Evolutionary conservation across 768 basidiomycete species (phyloP).

Genomic region (Amanita jacksonii): DNA sequence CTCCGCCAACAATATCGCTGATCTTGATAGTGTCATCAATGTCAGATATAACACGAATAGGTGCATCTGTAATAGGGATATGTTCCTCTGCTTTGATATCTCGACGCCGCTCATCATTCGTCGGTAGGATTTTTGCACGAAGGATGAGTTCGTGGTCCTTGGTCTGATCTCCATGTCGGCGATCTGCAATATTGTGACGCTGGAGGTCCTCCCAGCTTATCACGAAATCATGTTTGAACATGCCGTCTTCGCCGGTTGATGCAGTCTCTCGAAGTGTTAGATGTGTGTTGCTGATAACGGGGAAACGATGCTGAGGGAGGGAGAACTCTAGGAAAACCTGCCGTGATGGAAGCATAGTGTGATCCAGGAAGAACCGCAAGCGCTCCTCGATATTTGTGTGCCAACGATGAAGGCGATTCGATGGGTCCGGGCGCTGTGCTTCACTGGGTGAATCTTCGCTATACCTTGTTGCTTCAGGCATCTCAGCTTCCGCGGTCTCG

Average conservation of each 20-base stretch:
- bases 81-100: slow-evolving; percentile 8
- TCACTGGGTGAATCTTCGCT: slow-evolving; percentile 6
- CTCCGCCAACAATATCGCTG: slow-evolving; percentile 70
- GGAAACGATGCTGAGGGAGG: slow-evolving; percentile 25
- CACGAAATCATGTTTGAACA: slow-evolving; percentile 54
- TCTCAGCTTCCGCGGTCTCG: slow-evolving; percentile 15
- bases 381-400: slow-evolving; percentile 73
- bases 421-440: slow-evolving; percentile 12
- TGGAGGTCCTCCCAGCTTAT: slow-evolving; percentile 65
- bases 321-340: slow-evolving; percentile 56
- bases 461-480: slow-evolving; percentile 6
- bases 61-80: slow-evolving; percentile 48
- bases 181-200: slow-evolving; percentile 45
- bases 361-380: slow-evolving; percentile 67
- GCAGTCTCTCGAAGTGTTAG: slow-evolving; percentile 36
- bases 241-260: slow-evolving; percentile 65
- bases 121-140: slow-evolving; percentile 40
- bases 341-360: slow-evolving; percentile 55
- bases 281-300: slow-evolving; percentile 14
- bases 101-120: slow-evolving; percentile 6
- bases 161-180: slow-evolving; percentile 43
- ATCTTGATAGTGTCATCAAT: slow-evolving; percentile 90
- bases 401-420: slow-evolving; percentile 36
- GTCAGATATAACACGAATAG: slow-evolving; percentile 80
- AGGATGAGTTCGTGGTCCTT: slow-evolving; percentile 49